Evolutionary conservation across 148 eudicot genomes (phyloP).

Genomic region (Selenicereus undatus): DNA sequence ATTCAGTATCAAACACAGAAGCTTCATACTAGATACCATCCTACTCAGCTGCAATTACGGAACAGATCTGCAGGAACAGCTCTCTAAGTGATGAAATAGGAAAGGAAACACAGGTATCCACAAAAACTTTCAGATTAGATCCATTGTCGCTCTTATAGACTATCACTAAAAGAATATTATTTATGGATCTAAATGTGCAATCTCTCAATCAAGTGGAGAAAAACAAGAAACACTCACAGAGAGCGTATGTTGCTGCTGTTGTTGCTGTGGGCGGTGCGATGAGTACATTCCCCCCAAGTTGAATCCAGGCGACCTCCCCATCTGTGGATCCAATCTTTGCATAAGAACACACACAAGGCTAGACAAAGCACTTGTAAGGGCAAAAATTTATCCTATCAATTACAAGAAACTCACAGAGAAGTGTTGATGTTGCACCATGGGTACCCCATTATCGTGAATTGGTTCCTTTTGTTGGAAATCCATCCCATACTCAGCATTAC

Average conservation of each 20-base stretch:
- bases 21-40: not conserved
- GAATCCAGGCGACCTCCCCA: slow-evolving; percentile 92
- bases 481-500: slow-evolving; percentile 73
- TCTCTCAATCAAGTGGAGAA: slow-evolving; percentile 23
- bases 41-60: not conserved
- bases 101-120: no score
- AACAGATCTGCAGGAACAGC: not conserved
- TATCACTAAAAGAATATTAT: no score
- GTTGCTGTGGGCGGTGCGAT: slow-evolving; percentile 81
- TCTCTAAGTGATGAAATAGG: no score
- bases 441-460: slow-evolving; percentile 63
- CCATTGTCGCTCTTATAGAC: no score
- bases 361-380: not conserved
- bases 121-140: no score
- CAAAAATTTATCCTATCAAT: slow-evolving; percentile 15
- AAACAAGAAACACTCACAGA: slow-evolving; percentile 59
- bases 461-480: slow-evolving; percentile 92
- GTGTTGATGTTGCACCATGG: slow-evolving; percentile 80
- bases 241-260: slow-evolving; percentile 51
- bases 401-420: slow-evolving; percentile 55
- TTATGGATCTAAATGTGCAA: not conserved
- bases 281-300: slow-evolving; percentile 77
- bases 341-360: slow-evolving; percentile 18
- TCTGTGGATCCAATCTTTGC: slow-evolving; percentile 34
- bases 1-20: not conserved